Percentiles rank a stretch among this genome's conserved stretches.
phyloP scores from a whole-genome alignment of 352 stramenopile genomes.

The Globisporangium splendens region DNA sequence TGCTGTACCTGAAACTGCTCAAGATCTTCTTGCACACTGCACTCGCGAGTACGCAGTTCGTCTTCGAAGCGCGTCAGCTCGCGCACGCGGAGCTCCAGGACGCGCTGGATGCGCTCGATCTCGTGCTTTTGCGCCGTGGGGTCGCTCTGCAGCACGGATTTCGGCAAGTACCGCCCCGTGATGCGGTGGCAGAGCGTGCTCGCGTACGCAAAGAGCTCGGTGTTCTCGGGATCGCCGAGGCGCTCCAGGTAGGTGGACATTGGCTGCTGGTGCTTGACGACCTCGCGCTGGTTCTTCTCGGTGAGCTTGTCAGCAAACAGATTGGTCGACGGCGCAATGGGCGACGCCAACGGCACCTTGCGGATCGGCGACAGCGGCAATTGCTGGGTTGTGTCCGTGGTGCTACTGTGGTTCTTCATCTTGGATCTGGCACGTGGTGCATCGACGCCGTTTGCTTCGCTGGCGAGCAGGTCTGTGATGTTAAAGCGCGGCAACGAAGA shows the following conservation, averaged over 20 bases:
- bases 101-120: conserved; percentile 41
- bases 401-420: background rate
- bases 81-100: conserved; percentile 37
- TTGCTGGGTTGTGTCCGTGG: background rate
- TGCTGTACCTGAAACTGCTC: conserved; percentile 26
- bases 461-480: conserved; percentile 30
- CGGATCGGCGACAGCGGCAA: conserved; percentile 12
- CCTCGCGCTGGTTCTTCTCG: conserved; percentile 3
- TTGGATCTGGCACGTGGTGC: background rate
- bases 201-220: conserved; percentile 64
- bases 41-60: conserved; percentile 24
- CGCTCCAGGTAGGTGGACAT: conserved; percentile 26
- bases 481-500: conserved; percentile 15
- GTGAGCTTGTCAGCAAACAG: conserved; percentile 3
- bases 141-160: conserved; percentile 37
- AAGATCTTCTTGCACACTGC: conserved; percentile 29
- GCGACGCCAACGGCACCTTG: background rate
- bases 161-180: conserved; percentile 57
- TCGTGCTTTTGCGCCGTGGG: conserved; percentile 46
- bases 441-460: background rate
- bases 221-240: conserved; percentile 49
- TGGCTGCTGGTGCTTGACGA: conserved; percentile 1
- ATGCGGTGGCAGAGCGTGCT: conserved; percentile 63
- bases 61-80: conserved; percentile 32
- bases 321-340: background rate